A percentile compares a stretch with the other conserved stretches of the same genome.
These are phyloP conservation scores for Debaryomycetaceae sp. DNA, from an alignment of 1,139 yeast genomes.

Conservation along the genomic window DNA sequence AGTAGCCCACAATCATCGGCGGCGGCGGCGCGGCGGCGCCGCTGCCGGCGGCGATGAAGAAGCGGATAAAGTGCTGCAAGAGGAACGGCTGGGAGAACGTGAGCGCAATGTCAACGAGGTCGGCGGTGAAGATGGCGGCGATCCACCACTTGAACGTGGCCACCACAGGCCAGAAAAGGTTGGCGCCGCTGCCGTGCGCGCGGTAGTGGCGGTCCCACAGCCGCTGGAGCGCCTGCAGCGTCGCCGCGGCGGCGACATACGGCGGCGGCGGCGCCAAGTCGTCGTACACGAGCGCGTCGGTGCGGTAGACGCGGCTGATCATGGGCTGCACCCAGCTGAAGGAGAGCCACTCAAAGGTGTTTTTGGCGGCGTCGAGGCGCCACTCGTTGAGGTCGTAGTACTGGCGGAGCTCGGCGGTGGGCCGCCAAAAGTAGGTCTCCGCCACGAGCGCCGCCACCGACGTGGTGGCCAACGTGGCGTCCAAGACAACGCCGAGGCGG, in stretches of 20 bases:
- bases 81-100: conserved; percentile 20
- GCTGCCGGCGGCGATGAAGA: conserved; percentile 12
- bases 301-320: conserved; percentile 18
- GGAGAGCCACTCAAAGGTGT: conserved; percentile 19
- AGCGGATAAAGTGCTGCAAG: conserved; percentile 19
- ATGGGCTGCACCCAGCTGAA: conserved; percentile 24
- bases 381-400: conserved; percentile 33
- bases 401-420: conserved; percentile 37
- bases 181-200: conserved; percentile 5
- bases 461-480: conserved; percentile 11
- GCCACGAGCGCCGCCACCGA: conserved; percentile 11
- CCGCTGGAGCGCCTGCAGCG: conserved; percentile 4
- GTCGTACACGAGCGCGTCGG: conserved; percentile 17
- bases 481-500: conserved; percentile 12
- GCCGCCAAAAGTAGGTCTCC: conserved; percentile 19
- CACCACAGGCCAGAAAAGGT: conserved; percentile 14
- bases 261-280: conserved; percentile 17
- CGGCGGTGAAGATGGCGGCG: conserved; percentile 9
- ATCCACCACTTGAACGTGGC: conserved; percentile 12
- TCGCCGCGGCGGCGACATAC: conserved; percentile 5
- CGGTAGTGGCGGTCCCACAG: conserved; percentile 7
- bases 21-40: conserved; percentile 10
- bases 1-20: conserved; percentile 22
- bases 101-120: conserved; percentile 12
- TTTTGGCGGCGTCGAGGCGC: conserved; percentile 17